Percentiles rank a stretch among this genome's conserved stretches.
These are phyloP conservation scores for Phytophthora pini DNA, from an alignment of 352 stramenopile genomes.

Conservation along the genomic window DNA sequence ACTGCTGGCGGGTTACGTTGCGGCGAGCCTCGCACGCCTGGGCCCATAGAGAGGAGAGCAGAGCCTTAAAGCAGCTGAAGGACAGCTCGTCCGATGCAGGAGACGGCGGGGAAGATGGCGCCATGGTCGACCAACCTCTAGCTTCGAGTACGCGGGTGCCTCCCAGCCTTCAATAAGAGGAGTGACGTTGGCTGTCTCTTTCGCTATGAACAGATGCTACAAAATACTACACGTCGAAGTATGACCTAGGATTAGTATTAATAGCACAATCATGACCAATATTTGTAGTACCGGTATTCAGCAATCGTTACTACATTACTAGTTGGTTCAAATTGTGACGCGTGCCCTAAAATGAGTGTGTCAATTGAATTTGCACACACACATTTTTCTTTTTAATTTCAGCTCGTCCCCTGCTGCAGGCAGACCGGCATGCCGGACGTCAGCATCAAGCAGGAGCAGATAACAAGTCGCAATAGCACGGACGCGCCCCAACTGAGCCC, in stretches of 20 bases:
- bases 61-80: conserved; percentile 7
- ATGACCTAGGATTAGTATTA: too few species aligned
- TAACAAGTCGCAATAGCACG: background rate
- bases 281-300: too few species aligned
- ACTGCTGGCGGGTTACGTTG: conserved; percentile 35
- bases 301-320: too few species aligned
- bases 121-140: conserved; percentile 14
- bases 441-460: conserved; percentile 25
- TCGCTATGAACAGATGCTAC: conserved; percentile 6
- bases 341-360: too few species aligned
- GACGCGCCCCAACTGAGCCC: too few species aligned
- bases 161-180: conserved; percentile 1
- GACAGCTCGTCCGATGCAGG: conserved; percentile 16
- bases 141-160: conserved; percentile 2
- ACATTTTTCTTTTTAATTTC: too few species aligned
- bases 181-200: conserved; percentile 18
- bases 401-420: too few species aligned
- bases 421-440: conserved; percentile 12
- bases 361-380: too few species aligned
- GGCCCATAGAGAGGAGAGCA: conserved; percentile 28
- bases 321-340: too few species aligned
- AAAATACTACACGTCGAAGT: background rate
- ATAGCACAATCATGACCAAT: too few species aligned
- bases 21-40: conserved; percentile 9
- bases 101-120: conserved; percentile 29